A percentile compares a stretch with the other conserved stretches of the same genome.
Conservation (phyloP, 2,329 filamentous ascomycete species). For the Aspergillus sp. region DNA sequence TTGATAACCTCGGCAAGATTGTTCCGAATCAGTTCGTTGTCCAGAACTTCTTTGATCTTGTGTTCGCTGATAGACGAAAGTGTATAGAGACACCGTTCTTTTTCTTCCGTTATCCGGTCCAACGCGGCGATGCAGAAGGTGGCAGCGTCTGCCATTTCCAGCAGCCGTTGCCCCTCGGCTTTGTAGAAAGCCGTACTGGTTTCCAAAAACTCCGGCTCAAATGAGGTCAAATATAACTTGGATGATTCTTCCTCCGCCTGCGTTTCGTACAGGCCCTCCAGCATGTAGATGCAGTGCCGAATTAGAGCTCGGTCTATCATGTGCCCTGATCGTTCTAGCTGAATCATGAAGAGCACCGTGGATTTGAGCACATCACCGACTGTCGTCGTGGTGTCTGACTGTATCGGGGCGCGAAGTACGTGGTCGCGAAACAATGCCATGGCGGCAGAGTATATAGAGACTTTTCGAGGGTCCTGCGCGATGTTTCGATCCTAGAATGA, state of each 20-base stretch:
- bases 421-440: conserved; percentile 89
- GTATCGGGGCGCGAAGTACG: conserved; percentile 68
- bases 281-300: conserved; percentile 83
- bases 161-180: conserved; percentile 72
- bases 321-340: conserved; percentile 89
- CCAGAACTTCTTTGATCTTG: conserved; percentile 77
- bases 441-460: conserved; percentile 80
- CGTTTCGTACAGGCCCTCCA: conserved; percentile 84
- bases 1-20: conserved; percentile 82
- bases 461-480: conserved; percentile 70
- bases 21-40: conserved; percentile 75
- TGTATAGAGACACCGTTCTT: conserved; percentile 79
- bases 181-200: conserved; percentile 76
- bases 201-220: conserved; percentile 77
- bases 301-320: conserved; percentile 82
- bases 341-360: conserved; percentile 86
- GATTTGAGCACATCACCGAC: conserved; percentile 77
- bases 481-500: conserved; percentile 73
- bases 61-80: conserved; percentile 72
- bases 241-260: conserved; percentile 76
- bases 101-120: conserved; percentile 77
- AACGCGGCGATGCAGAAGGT: conserved; percentile 79
- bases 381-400: conserved; percentile 45
- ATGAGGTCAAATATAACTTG: conserved; percentile 81
- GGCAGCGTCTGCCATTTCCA: conserved; percentile 78